Percentiles rank a stretch among this genome's conserved stretches.
phyloP scores from a whole-genome alignment of 2,329 filamentous ascomycete genomes.

The Penicillium sp. region DNA sequence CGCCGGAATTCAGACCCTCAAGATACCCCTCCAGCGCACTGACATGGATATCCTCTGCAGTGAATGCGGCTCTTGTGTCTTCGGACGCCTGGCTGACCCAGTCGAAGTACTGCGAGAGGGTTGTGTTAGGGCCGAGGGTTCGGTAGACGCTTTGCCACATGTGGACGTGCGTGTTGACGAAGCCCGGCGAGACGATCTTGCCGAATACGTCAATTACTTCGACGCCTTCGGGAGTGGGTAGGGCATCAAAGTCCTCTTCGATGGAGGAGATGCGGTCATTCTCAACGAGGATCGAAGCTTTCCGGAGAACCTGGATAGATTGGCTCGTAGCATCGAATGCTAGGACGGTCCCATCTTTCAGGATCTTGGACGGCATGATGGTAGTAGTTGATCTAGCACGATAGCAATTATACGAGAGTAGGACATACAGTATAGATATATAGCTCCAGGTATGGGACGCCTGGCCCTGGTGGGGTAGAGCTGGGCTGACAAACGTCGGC shows the following conservation, averaged over 20 bases:
- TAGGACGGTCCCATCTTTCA: slow-evolving; percentile 9
- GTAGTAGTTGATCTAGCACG: background rate
- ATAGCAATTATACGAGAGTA: background rate
- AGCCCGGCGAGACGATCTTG: slow-evolving; percentile 50
- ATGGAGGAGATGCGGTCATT: slow-evolving; percentile 5
- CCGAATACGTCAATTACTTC: slow-evolving; percentile 2
- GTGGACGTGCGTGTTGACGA: slow-evolving; percentile 63
- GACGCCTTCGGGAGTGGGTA: background rate
- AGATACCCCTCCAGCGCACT: slow-evolving; percentile 54
- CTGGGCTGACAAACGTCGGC: background rate
- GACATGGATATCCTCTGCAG: slow-evolving; percentile 53
- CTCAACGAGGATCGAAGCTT: slow-evolving; percentile 7
- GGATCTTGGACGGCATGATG: slow-evolving; percentile 2
- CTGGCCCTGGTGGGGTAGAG: too few relatives aligned
- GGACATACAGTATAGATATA: background rate
- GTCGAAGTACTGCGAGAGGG: slow-evolving; percentile 54
- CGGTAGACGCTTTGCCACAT: slow-evolving; percentile 62
- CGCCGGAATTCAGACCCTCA: slow-evolving; percentile 59
- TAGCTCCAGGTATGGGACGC: background rate
- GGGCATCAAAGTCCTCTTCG: background rate
- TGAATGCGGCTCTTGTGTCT: slow-evolving; percentile 37
- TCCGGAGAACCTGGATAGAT: slow-evolving; percentile 2
- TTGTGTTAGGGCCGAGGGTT: slow-evolving; percentile 58
- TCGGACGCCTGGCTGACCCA: slow-evolving; percentile 1
- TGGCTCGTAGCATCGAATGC: background rate